These are phyloP conservation scores for Quambalaria eucalypti DNA, from an alignment of 1,284 basidiomycete genomes.

Conservation along the genomic window DNA sequence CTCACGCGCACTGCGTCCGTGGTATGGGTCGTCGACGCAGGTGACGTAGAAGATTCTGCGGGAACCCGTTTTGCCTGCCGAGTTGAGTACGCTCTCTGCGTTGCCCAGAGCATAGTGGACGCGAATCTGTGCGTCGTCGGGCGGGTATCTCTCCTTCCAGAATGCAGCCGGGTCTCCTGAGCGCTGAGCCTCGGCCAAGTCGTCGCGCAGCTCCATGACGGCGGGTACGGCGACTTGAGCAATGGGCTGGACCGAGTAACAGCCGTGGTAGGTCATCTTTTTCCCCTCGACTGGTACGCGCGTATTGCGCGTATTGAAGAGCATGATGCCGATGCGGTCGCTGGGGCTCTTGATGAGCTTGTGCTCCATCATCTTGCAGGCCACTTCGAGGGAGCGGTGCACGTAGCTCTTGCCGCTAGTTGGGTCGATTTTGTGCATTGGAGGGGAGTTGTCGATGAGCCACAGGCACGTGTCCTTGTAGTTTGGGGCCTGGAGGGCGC, in stretches of 20 bases:
- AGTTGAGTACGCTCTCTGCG: constrained; percentile 53
- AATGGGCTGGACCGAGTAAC: constrained; percentile 67
- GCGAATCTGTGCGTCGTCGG: constrained; percentile 52
- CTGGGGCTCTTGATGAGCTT: constrained; percentile 79
- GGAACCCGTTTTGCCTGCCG: constrained; percentile 63
- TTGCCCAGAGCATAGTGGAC: constrained; percentile 58
- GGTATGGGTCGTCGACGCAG: constrained; percentile 65
- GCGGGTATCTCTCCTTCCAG: constrained; percentile 13
- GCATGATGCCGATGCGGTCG: constrained; percentile 75
- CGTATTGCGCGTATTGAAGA: constrained; percentile 65
- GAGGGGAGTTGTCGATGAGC: constrained; percentile 80
- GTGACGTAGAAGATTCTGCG: constrained; percentile 89
- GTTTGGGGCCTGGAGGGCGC: neutral
- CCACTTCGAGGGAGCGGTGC: constrained; percentile 64
- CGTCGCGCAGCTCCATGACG: neutral
- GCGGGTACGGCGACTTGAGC: constrained; percentile 66
- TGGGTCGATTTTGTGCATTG: constrained; percentile 60
- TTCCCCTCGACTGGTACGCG: neutral
- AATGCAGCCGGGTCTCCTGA: neutral
- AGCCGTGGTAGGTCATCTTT: constrained; percentile 55
- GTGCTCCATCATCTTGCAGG: constrained; percentile 72
- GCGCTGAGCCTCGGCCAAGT: neutral
- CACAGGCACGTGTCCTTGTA: constrained; percentile 55
- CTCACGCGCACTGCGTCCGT: constrained; percentile 11
- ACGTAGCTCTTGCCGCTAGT: constrained; percentile 38